A percentile compares a stretch with the other conserved stretches of the same genome.
Conservation (phyloP, 495 filamentous ascomycete species). For the Aspergillus taichungensis region DNA sequence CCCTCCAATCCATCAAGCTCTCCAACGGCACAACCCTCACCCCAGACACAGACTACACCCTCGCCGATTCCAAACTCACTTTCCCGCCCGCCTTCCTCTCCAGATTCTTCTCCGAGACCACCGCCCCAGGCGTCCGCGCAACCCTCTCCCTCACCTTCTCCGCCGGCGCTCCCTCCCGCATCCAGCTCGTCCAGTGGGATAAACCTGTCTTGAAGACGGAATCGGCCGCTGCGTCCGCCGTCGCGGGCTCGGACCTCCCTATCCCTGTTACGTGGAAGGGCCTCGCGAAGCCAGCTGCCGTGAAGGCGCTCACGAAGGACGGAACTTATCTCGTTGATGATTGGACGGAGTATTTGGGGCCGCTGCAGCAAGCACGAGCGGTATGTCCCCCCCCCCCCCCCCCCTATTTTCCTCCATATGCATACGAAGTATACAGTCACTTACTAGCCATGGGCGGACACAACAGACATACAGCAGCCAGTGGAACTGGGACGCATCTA, state of each 20-base stretch:
- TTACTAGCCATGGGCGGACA: no score
- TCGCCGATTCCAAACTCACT: constrained; percentile 35
- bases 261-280: constrained; percentile 48
- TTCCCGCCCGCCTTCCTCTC: constrained; percentile 41
- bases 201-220: constrained; percentile 33
- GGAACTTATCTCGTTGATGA: constrained; percentile 45
- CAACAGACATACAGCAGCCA: constrained; percentile 37
- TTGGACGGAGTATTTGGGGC: constrained; percentile 48
- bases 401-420: no score
- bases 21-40: constrained; percentile 23
- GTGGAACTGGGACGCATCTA: constrained; percentile 39
- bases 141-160: constrained; percentile 46
- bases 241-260: constrained; percentile 34
- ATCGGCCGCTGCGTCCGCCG: constrained; percentile 26
- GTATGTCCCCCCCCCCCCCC: constrained; percentile 26
- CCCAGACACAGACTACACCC: constrained; percentile 35
- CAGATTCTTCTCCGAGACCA: constrained; percentile 28
- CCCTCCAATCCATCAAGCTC: constrained; percentile 35
- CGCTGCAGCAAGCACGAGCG: constrained; percentile 42
- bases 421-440: no score
- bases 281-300: constrained; percentile 36
- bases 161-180: constrained; percentile 33
- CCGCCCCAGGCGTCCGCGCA: constrained; percentile 34
- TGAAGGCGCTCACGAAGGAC: constrained; percentile 43
- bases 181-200: constrained; percentile 45